A percentile compares a stretch with the other conserved stretches of the same genome.
Evolutionary conservation across 768 basidiomycete species (phyloP).

Genomic region (Paxillus involutus): DNA sequence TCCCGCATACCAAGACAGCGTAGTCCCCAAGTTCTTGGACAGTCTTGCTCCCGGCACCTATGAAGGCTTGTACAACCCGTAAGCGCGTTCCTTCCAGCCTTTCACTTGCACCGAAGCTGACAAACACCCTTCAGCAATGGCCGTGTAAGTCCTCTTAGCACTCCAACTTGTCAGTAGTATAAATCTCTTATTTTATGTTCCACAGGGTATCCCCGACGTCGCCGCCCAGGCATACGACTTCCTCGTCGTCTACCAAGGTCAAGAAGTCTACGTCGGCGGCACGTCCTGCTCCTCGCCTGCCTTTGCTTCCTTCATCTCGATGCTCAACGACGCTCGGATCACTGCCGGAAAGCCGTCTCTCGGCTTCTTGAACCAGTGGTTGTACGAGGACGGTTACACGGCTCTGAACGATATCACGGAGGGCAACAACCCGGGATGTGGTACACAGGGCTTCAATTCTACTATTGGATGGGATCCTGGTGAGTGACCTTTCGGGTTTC

Average conservation of each 20-base stretch:
- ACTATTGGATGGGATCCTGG: slow-evolving; percentile 63
- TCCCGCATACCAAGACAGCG: slow-evolving; percentile 52
- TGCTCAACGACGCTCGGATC: slow-evolving; percentile 65
- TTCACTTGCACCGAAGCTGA: not conserved
- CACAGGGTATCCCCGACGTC: slow-evolving; percentile 61
- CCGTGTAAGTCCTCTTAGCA: slow-evolving; percentile 40
- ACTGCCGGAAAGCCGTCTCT: slow-evolving; percentile 40
- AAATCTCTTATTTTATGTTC: not conserved
- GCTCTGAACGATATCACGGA: slow-evolving; percentile 57
- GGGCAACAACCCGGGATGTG: slow-evolving; percentile 61
- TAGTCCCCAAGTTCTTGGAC: slow-evolving; percentile 44
- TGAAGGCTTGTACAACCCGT: slow-evolving; percentile 61
- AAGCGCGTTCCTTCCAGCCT: slow-evolving; percentile 18
- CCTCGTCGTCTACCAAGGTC: slow-evolving; percentile 46
- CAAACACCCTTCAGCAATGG: slow-evolving; percentile 38
- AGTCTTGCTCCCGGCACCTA: slow-evolving; percentile 49
- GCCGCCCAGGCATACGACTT: slow-evolving; percentile 56
- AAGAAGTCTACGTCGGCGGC: slow-evolving; percentile 44
- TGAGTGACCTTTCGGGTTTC: slow-evolving; percentile 23
- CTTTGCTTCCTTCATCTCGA: slow-evolving; percentile 61
- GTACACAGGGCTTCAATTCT: slow-evolving; percentile 63
- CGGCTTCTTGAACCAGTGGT: slow-evolving; percentile 68
- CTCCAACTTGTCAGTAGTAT: slow-evolving; percentile 2
- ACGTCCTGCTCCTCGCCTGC: slow-evolving; percentile 68
- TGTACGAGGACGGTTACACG: slow-evolving; percentile 40